Conservation (phyloP, 768 basidiomycete genomes). For the Serendipita sp. region DNA sequence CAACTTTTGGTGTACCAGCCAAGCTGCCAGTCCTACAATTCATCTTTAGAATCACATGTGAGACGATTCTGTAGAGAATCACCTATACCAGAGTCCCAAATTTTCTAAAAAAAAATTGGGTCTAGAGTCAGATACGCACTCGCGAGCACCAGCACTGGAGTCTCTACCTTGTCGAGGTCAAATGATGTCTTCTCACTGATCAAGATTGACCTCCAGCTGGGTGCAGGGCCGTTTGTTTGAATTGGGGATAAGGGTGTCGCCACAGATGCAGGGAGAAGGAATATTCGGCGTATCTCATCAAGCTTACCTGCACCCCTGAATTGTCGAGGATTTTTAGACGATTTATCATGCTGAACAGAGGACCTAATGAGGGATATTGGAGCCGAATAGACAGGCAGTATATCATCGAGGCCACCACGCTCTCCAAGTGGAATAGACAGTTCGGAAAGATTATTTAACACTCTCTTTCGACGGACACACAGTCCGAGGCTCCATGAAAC, state of each 20-base stretch:
- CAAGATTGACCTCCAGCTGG: slow-evolving; percentile 21
- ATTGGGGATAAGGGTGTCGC: not conserved
- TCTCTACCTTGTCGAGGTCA: slow-evolving; percentile 77
- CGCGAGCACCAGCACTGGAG: not conserved
- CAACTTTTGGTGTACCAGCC: too few species aligned
- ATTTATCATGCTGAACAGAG: too few species aligned
- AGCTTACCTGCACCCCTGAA: slow-evolving; percentile 30
- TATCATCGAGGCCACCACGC: slow-evolving; percentile 25
- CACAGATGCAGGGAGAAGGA: slow-evolving; percentile 21
- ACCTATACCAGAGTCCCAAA: slow-evolving; percentile 90
- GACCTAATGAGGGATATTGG: slow-evolving; percentile 30
- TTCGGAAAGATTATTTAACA: slow-evolving; percentile 15
- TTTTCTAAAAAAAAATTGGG: slow-evolving; percentile 45
- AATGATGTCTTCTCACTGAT: slow-evolving; percentile 75
- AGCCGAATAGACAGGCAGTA: slow-evolving; percentile 54
- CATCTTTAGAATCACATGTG: not conserved
- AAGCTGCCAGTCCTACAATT: too few species aligned
- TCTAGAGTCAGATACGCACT: not conserved
- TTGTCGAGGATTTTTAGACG: slow-evolving; percentile 10
- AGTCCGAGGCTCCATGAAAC: slow-evolving; percentile 55
- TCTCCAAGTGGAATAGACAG: slow-evolving; percentile 29
- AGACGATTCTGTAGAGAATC: not conserved
- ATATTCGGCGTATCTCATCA: slow-evolving; percentile 47
- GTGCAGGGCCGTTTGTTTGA: not conserved
- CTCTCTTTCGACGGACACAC: slow-evolving; percentile 20